phyloP scores from a whole-genome alignment of 768 basidiomycete species.

The Russula vinacea region DNA sequence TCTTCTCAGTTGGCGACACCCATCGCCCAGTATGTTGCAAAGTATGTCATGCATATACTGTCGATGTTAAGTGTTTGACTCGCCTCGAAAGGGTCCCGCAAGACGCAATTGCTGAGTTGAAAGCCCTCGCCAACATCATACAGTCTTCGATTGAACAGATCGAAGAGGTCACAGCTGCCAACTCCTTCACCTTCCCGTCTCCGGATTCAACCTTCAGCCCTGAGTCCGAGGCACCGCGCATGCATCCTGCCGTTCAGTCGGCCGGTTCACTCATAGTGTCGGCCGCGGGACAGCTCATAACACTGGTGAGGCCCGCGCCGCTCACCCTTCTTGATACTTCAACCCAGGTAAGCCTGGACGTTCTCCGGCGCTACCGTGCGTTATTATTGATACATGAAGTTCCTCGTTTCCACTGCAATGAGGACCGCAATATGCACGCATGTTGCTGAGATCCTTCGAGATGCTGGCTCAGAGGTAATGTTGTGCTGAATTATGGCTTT shows the following conservation, averaged over 20 bases:
- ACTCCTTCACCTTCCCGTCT: conserved; percentile 6
- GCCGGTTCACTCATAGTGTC: conserved; percentile 11
- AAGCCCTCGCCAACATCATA: conserved; percentile 20
- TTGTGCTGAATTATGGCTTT: neutral
- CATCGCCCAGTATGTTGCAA: neutral
- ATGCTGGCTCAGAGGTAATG: conserved; percentile 25
- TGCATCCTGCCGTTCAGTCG: conserved; percentile 4
- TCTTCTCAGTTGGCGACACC: no score
- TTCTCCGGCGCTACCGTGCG: neutral
- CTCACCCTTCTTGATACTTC: neutral
- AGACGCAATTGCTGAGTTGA: conserved; percentile 7
- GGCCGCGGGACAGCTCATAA: conserved; percentile 10
- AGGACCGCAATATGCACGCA: neutral
- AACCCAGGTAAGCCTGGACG: conserved; percentile 5
- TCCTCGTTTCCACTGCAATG: neutral
- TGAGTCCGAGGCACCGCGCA: conserved; percentile 5
- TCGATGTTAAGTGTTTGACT: neutral
- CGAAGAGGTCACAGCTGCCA: neutral
- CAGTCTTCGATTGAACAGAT: conserved; percentile 10
- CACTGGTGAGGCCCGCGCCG: conserved; percentile 11
- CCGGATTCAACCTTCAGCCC: conserved; percentile 1
- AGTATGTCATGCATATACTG: neutral
- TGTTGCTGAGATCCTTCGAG: conserved; percentile 28
- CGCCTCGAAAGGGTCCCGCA: neutral
- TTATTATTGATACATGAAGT: neutral